phyloP scores from a whole-genome alignment of 78 protist genomes.

The Planoprotostelium fungivorum region DNA sequence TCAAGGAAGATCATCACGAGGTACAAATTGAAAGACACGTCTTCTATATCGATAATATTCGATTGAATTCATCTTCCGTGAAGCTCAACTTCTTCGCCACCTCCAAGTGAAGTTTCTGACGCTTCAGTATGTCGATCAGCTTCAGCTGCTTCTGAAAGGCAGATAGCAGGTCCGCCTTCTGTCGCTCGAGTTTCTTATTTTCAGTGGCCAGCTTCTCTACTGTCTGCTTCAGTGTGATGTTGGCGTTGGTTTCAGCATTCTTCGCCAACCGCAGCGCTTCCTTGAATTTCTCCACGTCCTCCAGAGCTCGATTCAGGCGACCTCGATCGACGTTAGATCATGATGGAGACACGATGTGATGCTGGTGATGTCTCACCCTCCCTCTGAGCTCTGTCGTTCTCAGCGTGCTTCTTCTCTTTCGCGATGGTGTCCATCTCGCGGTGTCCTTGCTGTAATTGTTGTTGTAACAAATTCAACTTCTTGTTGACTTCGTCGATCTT shows the following conservation, averaged over 20 bases:
- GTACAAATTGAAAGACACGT: too few relatives aligned
- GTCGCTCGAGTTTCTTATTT: conserved; percentile 25
- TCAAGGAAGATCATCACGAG: too few relatives aligned
- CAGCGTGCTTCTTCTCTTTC: background rate
- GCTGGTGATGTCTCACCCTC: background rate
- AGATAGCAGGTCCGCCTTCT: conserved; percentile 30
- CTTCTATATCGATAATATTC: background rate
- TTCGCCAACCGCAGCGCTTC: background rate
- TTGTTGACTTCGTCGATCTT: background rate
- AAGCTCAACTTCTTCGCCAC: conserved; percentile 53
- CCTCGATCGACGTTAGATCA: background rate
- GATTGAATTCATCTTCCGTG: conserved; percentile 62
- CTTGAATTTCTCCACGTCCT: conserved; percentile 21
- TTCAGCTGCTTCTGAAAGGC: conserved; percentile 62
- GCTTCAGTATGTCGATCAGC: conserved; percentile 59
- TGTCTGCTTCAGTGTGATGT: background rate
- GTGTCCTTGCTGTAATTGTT: background rate
- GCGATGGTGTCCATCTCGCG: background rate
- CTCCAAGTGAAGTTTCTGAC: conserved; percentile 65
- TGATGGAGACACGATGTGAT: too few relatives aligned
- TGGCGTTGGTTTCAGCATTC: background rate
- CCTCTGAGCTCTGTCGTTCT: background rate
- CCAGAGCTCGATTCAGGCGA: conserved; percentile 25
- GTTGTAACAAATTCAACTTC: background rate
- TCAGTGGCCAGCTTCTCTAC: background rate